Conservation (phyloP, 2,329 filamentous ascomycete species). For the Sporothrix mexicana region DNA sequence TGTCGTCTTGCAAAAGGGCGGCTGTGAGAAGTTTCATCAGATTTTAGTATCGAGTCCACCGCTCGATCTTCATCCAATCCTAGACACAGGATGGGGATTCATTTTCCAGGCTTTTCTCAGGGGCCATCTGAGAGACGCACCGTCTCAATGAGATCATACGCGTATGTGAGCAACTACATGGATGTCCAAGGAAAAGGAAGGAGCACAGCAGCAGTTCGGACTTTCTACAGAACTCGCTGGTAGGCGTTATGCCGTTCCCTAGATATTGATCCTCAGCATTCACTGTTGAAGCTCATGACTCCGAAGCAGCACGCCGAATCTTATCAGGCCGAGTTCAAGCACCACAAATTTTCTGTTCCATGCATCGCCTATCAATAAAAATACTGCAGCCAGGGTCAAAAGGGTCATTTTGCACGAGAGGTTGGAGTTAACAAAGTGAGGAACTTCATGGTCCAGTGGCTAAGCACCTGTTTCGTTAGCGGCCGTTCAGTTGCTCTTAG, state of each 20-base stretch:
- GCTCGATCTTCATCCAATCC: neutral
- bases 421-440: too few species aligned
- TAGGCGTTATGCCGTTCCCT: too few species aligned
- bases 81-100: neutral
- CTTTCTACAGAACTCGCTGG: too few species aligned
- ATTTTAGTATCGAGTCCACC: neutral
- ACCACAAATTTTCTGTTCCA: too few species aligned
- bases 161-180: too few species aligned
- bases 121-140: neutral
- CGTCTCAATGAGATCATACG: neutral
- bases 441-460: neutral
- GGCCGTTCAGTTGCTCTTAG: neutral
- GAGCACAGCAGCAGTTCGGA: too few species aligned
- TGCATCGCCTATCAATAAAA: too few species aligned
- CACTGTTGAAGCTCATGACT: too few species aligned
- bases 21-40: constrained; percentile 4
- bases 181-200: too few species aligned
- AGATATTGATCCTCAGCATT: too few species aligned
- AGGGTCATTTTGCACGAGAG: neutral
- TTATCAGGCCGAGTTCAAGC: too few species aligned
- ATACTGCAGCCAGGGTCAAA: neutral
- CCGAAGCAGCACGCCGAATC: too few species aligned
- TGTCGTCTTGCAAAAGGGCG: neutral
- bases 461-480: neutral
- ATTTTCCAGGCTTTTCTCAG: neutral